Evolutionary conservation across 768 basidiomycete species (phyloP), one percentile per base, ranked within the genome.

Genomic region (Collybia mongolica): DNA sequence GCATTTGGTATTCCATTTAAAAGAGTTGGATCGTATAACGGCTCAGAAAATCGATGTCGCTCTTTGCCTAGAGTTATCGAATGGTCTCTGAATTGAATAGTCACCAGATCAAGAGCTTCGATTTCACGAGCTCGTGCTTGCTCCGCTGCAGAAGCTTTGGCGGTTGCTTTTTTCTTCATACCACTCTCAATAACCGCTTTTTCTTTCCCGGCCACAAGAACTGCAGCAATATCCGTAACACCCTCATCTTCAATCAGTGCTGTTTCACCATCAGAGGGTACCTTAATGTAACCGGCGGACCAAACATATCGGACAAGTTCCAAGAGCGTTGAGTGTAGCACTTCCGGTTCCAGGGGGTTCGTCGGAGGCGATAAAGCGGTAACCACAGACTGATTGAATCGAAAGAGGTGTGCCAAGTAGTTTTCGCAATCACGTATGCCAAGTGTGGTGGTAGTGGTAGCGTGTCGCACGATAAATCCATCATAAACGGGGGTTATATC

Each of bases 131-230:
- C 88, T 28, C 89, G 84, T 12, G 88, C 88, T 61, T 83, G 85
- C 64, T 88, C 91, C 9, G 86, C 89, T 35, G 86, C 90, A 42
- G 82, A 81, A 20, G 83, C 86, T 54, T 83, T 88, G 24, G 80
- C 82, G 6, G 75, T 84, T 20, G 80, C 78, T 55, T 85, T 86
- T 63, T 86, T 88, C 70, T 88, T 91, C 72, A 85, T 86, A 17
- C 84, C 87, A 53, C 82, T 83, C 65, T 93, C 91, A 53, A 95
- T 93, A 28, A 94, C 82, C 0, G 91, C 89, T 56, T 86, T 84
- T 67, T 94, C 93, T 61, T 88, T 90, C n/a, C 93, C 93, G 6
- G 91, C 90, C 26, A 93, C 89, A 39, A 96, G 75, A 40, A 90
- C 84, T 6, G 94, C 91, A 5, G 93, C 93, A 51, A 95, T 92